Evolutionary conservation across 129 eudicot genomes (phyloP).

Genomic region (Cynara cardunculus): DNA sequence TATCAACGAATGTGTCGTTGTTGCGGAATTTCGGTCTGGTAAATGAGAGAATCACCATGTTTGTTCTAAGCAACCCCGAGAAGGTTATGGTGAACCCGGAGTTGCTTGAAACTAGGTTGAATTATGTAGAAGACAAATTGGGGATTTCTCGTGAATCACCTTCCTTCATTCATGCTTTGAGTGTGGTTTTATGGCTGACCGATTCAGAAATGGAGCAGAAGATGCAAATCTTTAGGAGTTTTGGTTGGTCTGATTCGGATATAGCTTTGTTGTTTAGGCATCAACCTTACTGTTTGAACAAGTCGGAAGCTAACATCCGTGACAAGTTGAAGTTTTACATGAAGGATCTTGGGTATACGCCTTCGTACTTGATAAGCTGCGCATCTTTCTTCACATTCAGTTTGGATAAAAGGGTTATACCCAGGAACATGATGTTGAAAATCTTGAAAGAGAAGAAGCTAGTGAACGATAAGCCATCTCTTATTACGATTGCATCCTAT

Average conservation of each 20-base stretch:
- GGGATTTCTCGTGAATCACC: constrained; percentile 20
- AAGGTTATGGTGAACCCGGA: constrained; percentile 5
- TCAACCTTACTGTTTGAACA: constrained; percentile 19
- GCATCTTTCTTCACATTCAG: constrained; percentile 18
- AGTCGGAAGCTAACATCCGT: constrained; percentile 25
- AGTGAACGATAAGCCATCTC: constrained; percentile 3
- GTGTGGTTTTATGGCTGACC: constrained; percentile 5
- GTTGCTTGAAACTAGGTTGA: constrained; percentile 9
- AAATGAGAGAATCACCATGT: constrained; percentile 16
- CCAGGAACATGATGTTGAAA: constrained; percentile 31
- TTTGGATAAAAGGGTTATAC: constrained; percentile 39
- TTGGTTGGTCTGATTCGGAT: constrained; percentile 41
- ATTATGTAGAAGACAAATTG: constrained; percentile 22
- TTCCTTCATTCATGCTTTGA: constrained; percentile 30
- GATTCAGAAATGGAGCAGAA: constrained; percentile 20
- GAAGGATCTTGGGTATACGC: constrained; percentile 35
- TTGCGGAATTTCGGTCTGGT: constrained; percentile 29
- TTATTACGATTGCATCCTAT: constrained; percentile 11
- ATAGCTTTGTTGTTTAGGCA: constrained; percentile 22
- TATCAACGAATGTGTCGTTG: constrained; percentile 16
- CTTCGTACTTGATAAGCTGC: constrained; percentile 22
- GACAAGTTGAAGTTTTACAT: constrained; percentile 32
- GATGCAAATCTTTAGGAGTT: constrained; percentile 31
- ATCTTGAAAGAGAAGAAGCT: constrained; percentile 42
- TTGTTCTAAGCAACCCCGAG: constrained; percentile 23